Percentiles rank a stretch among this genome's conserved stretches.
phyloP scores from a whole-genome alignment of 805 yeast genomes.

The Saccharomycopsis capsularis region DNA sequence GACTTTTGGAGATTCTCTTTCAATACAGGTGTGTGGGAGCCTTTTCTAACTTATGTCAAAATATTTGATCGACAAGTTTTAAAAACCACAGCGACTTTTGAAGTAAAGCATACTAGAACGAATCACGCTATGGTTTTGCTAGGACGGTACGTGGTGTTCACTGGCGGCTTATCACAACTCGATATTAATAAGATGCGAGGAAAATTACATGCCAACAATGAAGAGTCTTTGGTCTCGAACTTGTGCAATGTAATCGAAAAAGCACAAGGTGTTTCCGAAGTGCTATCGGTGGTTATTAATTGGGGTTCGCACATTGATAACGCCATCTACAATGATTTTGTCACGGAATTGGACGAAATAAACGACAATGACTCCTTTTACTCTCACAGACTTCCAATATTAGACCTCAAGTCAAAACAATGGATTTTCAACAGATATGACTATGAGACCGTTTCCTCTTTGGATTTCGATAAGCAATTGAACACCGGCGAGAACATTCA shows the following conservation, averaged over 20 bases:
- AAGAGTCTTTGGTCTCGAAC: background rate
- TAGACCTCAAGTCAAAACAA: background rate
- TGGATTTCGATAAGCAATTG: background rate
- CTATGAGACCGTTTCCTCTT: background rate
- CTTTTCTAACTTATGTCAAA: constrained; percentile 1
- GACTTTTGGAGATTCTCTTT: constrained; percentile 15
- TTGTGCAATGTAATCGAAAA: no score
- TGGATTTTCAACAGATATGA: background rate
- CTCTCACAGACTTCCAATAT: background rate
- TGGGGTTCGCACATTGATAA: background rate
- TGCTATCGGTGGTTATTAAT: background rate
- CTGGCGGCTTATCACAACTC: background rate
- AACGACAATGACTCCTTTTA: background rate
- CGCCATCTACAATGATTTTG: background rate
- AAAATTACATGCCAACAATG: background rate
- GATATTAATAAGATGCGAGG: background rate
- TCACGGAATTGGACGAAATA: background rate
- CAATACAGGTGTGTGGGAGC: constrained; percentile 8
- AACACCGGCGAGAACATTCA: background rate
- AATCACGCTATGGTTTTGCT: constrained; percentile 1
- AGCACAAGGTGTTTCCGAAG: background rate
- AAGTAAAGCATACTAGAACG: constrained; percentile 5
- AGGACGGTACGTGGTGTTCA: constrained; percentile 1
- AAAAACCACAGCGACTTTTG: background rate
- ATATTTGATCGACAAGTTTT: background rate